These are phyloP conservation scores for Hypoxylon lienhwacheense DNA, from an alignment of 495 filamentous ascomycete genomes.

Conservation along the genomic window DNA sequence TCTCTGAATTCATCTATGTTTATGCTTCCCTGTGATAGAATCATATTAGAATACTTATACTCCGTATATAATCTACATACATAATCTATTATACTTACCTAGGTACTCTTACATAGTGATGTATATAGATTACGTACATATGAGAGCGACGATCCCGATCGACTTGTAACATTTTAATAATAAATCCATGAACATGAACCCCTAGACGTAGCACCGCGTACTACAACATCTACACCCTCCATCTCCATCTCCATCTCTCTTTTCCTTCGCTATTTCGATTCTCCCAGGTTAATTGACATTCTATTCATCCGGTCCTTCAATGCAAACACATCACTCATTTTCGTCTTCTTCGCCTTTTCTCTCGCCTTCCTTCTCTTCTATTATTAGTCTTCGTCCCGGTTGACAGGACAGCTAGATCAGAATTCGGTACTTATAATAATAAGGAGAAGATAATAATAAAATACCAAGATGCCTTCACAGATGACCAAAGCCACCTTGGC, in stretches of 20 bases:
- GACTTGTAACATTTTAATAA: constrained; percentile 30
- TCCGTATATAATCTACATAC: no score
- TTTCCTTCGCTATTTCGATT: constrained; percentile 5
- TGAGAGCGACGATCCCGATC: constrained; percentile 19
- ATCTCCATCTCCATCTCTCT: background rate
- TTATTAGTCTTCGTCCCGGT: constrained; percentile 22
- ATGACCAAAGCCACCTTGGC: constrained; percentile 40
- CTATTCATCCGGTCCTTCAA: constrained; percentile 29
- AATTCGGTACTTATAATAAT: no score
- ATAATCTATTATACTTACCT: background rate
- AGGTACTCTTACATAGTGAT: constrained; percentile 1
- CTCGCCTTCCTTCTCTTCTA: background rate
- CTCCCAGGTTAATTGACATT: background rate
- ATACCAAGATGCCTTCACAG: constrained; percentile 40
- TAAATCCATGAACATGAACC: constrained; percentile 19
- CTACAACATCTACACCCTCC: constrained; percentile 7
- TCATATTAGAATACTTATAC: no score
- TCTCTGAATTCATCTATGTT: no score
- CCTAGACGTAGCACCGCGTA: no score
- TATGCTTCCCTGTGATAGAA: no score
- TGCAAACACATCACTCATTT: constrained; percentile 21
- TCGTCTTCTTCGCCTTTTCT: constrained; percentile 5
- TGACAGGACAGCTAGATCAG: constrained; percentile 4
- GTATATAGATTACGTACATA: constrained; percentile 15
- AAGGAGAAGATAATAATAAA: constrained; percentile 3